These are phyloP conservation scores for Escovopsis weberi DNA, from an alignment of 2,329 filamentous ascomycete genomes.

Conservation along the genomic window DNA sequence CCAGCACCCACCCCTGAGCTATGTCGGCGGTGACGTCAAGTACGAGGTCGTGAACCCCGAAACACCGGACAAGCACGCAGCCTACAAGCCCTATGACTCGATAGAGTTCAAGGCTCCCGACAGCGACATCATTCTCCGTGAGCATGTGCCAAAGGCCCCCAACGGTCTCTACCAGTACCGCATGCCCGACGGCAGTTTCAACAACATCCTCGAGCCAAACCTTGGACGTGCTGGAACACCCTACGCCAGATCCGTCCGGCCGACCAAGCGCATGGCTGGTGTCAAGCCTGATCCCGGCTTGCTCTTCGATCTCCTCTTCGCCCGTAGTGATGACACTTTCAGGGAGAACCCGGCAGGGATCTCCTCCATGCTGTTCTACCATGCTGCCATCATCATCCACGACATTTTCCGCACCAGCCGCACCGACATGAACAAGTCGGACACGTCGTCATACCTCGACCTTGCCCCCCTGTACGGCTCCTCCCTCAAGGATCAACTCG, in stretches of 20 bases:
- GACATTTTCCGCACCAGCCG: slow-evolving; percentile 32
- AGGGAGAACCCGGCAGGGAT: slow-evolving; percentile 56
- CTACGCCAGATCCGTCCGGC: slow-evolving; percentile 41
- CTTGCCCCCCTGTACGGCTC: slow-evolving; percentile 60
- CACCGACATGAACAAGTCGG: slow-evolving; percentile 45
- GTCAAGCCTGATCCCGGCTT: slow-evolving; percentile 49
- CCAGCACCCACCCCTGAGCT: slow-evolving; percentile 36
- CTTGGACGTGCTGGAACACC: slow-evolving; percentile 16
- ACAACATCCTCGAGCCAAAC: slow-evolving; percentile 14
- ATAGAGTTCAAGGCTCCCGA: slow-evolving; percentile 27
- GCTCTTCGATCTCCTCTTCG: slow-evolving; percentile 54
- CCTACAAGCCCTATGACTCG: slow-evolving; percentile 13
- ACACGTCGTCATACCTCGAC: slow-evolving; percentile 63
- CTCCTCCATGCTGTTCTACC: slow-evolving; percentile 60
- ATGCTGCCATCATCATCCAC: slow-evolving; percentile 46
- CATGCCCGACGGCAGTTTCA: slow-evolving; percentile 15
- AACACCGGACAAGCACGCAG: slow-evolving; percentile 14
- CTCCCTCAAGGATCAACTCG: slow-evolving; percentile 45
- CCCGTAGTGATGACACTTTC: slow-evolving; percentile 33
- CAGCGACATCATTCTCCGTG: slow-evolving; percentile 21
- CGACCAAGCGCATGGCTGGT: slow-evolving; percentile 39
- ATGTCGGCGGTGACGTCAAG: slow-evolving; percentile 26
- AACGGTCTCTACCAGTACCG: slow-evolving; percentile 20
- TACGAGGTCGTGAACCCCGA: slow-evolving; percentile 20
- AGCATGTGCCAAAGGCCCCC: slow-evolving; percentile 20